Conservation (phyloP, 192 early-diverging fungal species). For the Coemansia erecta region DNA sequence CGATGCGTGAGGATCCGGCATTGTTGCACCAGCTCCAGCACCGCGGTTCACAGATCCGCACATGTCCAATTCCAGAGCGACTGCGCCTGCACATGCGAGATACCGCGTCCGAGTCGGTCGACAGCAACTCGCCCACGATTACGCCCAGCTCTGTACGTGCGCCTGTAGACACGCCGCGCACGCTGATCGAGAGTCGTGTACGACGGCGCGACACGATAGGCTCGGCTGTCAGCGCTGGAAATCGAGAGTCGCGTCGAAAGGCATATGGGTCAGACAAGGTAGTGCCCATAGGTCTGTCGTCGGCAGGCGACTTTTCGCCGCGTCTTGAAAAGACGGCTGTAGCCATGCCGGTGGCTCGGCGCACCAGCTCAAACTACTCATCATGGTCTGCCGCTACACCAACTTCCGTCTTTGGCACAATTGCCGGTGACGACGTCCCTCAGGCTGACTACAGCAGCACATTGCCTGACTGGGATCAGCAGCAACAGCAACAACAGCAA, state of each 20-base stretch:
- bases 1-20: not conserved
- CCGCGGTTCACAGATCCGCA: slow-evolving; percentile 33
- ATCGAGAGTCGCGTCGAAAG: not conserved
- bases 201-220: slow-evolving; percentile 29
- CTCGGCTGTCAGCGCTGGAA: not conserved
- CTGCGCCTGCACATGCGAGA: slow-evolving; percentile 31
- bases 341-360: slow-evolving; percentile 11
- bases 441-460: slow-evolving; percentile 2
- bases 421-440: not conserved
- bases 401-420: slow-evolving; percentile 17
- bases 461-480: slow-evolving; percentile 34
- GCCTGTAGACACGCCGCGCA: slow-evolving; percentile 19
- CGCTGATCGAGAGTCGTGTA: slow-evolving; percentile 10
- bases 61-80: slow-evolving; percentile 45
- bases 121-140: slow-evolving; percentile 15
- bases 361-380: slow-evolving; percentile 41
- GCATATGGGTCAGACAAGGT: slow-evolving; percentile 6
- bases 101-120: not conserved
- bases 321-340: slow-evolving; percentile 2
- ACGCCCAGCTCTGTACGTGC: slow-evolving; percentile 19
- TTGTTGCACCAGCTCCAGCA: not conserved
- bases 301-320: slow-evolving; percentile 4
- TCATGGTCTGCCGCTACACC: slow-evolving; percentile 41
- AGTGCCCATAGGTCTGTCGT: not conserved
- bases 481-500: no score